Base-by-base conservation (phyloP, 805 yeast species). In the Zygotorulaspora florentina region DNA sequence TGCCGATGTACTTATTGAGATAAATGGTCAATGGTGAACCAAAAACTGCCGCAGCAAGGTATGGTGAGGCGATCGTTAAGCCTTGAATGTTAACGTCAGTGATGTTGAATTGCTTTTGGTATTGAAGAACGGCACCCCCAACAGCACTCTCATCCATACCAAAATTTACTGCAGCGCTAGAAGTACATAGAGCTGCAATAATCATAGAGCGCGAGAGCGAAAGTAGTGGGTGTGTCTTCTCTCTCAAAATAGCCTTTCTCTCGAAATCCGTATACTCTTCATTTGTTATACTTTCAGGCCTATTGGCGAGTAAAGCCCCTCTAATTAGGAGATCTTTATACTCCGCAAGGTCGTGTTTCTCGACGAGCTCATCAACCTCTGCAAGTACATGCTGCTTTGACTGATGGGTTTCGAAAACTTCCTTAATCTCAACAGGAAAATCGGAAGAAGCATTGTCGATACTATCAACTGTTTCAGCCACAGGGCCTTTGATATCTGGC, bases 141-240 rank as follows among this genome's bases (percentile, higher is more conserved):
- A 80, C 68, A 8, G 81, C 87, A 6, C 86, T 75, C 60, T 83
- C 85, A 61, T 83, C 88, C 85, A 80, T 80, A 43, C 88, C 88
- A 59, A 75, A 79, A 40, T 81, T 85, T 4, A 84, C 81, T 3
- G 85, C 83, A 13, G 79, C 79, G 40, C 57, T 53, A 1, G 65
- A 60, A 8, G 65, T 55, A n/a, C 85, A 80, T 71, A 81, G 69
- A 2, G 87, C 81, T 38, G 84, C 80, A 56, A 80, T 66, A 8
- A 81, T 74, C 62, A 79, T 75, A 16, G 77, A 73, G 63, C 69
- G 55, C 57, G 76, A 70, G 61, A 73, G 61, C 11, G 68, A 85
- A 18, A 58, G 49, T 66, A 82, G 67, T 23, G 79, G 73, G 37
- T 76, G 77, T 6, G 66, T 52, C 43, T 63, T 64, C 53, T 80